Percentiles rank a stretch among this genome's conserved stretches.
Evolutionary conservation across 1,284 basidiomycete genomes (phyloP).

Genomic region (Stereum hirsutum): DNA sequence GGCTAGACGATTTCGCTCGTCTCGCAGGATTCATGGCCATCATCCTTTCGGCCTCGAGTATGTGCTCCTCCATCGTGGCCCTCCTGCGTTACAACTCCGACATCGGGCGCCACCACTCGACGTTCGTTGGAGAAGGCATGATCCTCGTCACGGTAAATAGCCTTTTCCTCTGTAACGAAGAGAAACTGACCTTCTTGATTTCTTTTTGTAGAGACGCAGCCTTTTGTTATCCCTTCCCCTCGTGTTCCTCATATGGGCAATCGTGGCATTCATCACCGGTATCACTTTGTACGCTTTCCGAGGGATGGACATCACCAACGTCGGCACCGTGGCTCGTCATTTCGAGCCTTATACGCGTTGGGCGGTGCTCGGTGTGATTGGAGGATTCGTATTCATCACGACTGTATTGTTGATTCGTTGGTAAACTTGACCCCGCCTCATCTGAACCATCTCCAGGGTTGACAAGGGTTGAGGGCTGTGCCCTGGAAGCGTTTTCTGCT

Average conservation of each 20-base stretch:
- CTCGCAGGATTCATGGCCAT: conserved; percentile 57
- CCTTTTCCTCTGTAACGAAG: conserved; percentile 1
- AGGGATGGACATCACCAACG: conserved; percentile 29
- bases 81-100: conserved; percentile 61
- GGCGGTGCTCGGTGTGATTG: conserved; percentile 51
- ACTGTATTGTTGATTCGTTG: conserved; percentile 36
- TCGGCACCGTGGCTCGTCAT: conserved; percentile 25
- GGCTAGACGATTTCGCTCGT: conserved; percentile 51
- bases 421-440: too few relatives aligned
- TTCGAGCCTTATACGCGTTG: conserved; percentile 54
- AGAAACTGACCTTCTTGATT: conserved; percentile 3
- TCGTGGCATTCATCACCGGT: conserved; percentile 55
- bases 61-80: conserved; percentile 56
- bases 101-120: conserved; percentile 38
- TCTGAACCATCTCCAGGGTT: neutral
- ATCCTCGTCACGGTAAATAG: conserved; percentile 11
- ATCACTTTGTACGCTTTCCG: conserved; percentile 59
- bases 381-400: conserved; percentile 48
- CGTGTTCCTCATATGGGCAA: conserved; percentile 60
- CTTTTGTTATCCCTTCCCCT: conserved; percentile 63
- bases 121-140: conserved; percentile 32
- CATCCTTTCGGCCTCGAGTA: conserved; percentile 55
- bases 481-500: too few relatives aligned
- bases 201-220: conserved; percentile 38
- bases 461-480: neutral